A percentile compares a stretch with the other conserved stretches of the same genome.
phyloP scores from a whole-genome alignment of 176 grass and related monocot genomes.

The Cymbopogon citratus region DNA sequence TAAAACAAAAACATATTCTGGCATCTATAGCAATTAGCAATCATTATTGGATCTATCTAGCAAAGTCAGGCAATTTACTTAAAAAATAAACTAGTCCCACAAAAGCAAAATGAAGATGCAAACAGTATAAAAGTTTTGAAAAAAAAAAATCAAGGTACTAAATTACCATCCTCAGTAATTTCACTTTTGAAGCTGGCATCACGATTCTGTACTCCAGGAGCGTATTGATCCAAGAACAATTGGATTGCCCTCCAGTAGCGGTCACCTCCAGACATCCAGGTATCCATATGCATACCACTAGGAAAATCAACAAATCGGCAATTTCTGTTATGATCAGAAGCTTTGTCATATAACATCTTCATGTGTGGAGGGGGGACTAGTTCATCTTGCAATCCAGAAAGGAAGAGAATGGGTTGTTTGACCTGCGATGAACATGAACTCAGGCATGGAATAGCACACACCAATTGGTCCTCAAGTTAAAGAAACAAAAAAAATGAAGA shows the following conservation, averaged over 20 bases:
- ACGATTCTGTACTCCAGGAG: constrained; percentile 39
- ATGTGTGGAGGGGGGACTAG: constrained; percentile 89
- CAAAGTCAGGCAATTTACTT: constrained; percentile 12
- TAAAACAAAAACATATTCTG: neutral
- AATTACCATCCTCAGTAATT: constrained; percentile 51
- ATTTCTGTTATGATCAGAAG: constrained; percentile 51
- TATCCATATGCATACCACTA: constrained; percentile 98
- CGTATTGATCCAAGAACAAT: constrained; percentile 66
- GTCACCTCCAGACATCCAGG: constrained; percentile 78
- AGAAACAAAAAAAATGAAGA: constrained; percentile 1
- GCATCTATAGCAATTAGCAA: neutral
- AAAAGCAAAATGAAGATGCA: neutral
- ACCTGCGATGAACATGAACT: constrained; percentile 44
- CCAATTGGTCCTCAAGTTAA: neutral
- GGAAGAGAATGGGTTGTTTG: constrained; percentile 83
- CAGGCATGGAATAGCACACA: neutral
- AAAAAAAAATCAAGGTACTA: constrained; percentile 5
- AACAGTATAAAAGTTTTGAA: neutral
- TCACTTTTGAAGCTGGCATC: constrained; percentile 43
- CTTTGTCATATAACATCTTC: constrained; percentile 65
- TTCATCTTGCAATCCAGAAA: constrained; percentile 97
- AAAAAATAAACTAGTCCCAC: neutral
- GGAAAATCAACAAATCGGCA: constrained; percentile 96
- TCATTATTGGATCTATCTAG: neutral
- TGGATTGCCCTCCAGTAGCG: constrained; percentile 96